Evolutionary conservation across 169 alveolate genomes (phyloP).

Genomic region (Amoebophrya sp.): DNA sequence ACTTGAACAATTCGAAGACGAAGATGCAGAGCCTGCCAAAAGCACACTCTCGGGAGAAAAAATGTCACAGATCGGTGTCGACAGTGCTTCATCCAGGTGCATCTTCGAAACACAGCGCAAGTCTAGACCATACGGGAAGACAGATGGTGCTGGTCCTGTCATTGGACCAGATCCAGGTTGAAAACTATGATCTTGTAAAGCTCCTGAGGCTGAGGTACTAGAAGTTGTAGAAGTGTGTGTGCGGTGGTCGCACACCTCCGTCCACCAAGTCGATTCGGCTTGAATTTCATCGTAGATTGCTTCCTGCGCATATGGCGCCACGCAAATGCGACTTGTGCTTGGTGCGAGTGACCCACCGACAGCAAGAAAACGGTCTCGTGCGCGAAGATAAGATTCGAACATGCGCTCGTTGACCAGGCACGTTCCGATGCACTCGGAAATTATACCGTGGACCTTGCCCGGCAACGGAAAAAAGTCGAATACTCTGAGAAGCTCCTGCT

Average conservation of each 20-base stretch:
- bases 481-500: no score
- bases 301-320: background rate
- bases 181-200: background rate
- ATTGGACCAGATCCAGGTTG: background rate
- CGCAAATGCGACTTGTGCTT: background rate
- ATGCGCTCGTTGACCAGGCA: conserved; percentile 14
- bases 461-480: no score
- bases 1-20: background rate
- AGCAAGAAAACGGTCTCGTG: background rate
- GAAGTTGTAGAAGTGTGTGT: background rate
- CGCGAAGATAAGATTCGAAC: background rate
- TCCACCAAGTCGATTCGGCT: background rate
- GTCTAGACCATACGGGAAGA: background rate
- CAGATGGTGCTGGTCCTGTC: background rate
- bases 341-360: background rate
- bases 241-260: background rate
- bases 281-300: background rate
- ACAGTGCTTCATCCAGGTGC: background rate
- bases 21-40: background rate
- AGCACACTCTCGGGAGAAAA: background rate
- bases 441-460: background rate
- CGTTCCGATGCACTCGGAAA: conserved; percentile 11
- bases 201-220: background rate
- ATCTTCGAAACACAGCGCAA: background rate
- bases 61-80: background rate